Evolutionary conservation across 2,329 filamentous ascomycete genomes (phyloP), one percentile per base, ranked within the genome.

Genomic region (Triangularia setosa): DNA sequence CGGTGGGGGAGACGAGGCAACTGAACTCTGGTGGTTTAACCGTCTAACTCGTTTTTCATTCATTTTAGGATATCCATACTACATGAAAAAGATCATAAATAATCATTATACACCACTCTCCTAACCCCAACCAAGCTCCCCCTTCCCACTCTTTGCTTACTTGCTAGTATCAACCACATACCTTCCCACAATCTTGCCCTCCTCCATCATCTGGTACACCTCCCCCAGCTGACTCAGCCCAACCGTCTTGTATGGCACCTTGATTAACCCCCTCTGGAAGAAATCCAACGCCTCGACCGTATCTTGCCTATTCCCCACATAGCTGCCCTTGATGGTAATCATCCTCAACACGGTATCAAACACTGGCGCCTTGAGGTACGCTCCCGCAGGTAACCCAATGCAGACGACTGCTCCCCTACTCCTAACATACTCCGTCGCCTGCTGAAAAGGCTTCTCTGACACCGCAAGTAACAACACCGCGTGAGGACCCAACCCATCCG

Each of bases 301-400:
- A 76, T 98, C 94, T 75, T 90, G 88, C 70, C 94, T 87, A 82
- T 96, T 97, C 64, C 94, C 94, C 70, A 98, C 94, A 75, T 97
- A 97, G 72, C 88, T 92, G 66, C 93, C 93, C 82, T 91, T 91
- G 83, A 98, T 97, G 72, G 79, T 88, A 80, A 97, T 88, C 92
- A 97, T 97, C 79, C 89, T 81, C 74, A 94, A 83, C 67, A 97
- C 94, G 7, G 90, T 92, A 74, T 93, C 89, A 76, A 97, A 97
- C 62, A 97, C 93, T 44, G 92, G 91, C 1, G 93, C 93, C 71
- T 85, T 86, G 69, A 97, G 84, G 78, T 83, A 90, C 1, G 93
- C 93, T 68, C 88, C 84, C 40, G 91, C 89, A 4, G 94, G 94
- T 25, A 97, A 83, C 73, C 93, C 94, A 73, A 98, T 95, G 79